These are phyloP conservation scores for Pseudogymnoascus sp. DNA, from an alignment of 2,329 filamentous ascomycete genomes.

Conservation along the genomic window DNA sequence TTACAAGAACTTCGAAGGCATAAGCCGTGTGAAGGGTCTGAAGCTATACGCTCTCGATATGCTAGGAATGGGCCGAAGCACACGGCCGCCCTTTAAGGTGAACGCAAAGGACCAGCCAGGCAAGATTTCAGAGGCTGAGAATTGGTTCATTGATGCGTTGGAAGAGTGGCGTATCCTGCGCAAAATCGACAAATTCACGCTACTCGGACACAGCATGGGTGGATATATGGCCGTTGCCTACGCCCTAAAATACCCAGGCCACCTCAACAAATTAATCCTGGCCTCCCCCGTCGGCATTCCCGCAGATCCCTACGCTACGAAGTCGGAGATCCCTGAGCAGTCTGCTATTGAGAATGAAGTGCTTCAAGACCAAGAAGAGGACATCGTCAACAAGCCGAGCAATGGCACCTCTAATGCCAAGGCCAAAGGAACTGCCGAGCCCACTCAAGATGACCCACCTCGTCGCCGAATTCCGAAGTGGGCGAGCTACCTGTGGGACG, in stretches of 20 bases:
- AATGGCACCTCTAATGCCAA: conserved; percentile 35
- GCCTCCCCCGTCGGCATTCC: conserved; percentile 92
- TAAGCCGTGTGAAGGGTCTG: conserved; percentile 74
- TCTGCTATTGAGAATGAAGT: conserved; percentile 74
- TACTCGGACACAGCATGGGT: conserved; percentile 87
- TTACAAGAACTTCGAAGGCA: conserved; percentile 92
- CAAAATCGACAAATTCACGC: conserved; percentile 86
- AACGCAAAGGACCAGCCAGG: conserved; percentile 71
- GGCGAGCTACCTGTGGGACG: conserved; percentile 92
- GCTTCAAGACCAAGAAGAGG: conserved; percentile 59
- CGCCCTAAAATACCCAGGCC: conserved; percentile 91
- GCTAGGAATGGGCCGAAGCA: conserved; percentile 88
- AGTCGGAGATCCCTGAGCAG: conserved; percentile 65
- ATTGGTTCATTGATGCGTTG: conserved; percentile 91
- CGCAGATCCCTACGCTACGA: conserved; percentile 84
- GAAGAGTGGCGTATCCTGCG: conserved; percentile 90
- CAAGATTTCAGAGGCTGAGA: conserved; percentile 83
- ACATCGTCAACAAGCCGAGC: conserved; percentile 36
- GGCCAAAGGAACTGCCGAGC: conserved; percentile 27
- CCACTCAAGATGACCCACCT: conserved; percentile 27
- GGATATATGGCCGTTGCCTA: conserved; percentile 95
- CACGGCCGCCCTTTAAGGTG: conserved; percentile 75
- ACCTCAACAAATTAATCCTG: conserved; percentile 89
- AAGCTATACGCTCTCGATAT: conserved; percentile 91
- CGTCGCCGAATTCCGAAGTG: conserved; percentile 65